Evolutionary conservation across 129 eudicot species (phyloP).

Genomic region (Glebionis coronaria): DNA sequence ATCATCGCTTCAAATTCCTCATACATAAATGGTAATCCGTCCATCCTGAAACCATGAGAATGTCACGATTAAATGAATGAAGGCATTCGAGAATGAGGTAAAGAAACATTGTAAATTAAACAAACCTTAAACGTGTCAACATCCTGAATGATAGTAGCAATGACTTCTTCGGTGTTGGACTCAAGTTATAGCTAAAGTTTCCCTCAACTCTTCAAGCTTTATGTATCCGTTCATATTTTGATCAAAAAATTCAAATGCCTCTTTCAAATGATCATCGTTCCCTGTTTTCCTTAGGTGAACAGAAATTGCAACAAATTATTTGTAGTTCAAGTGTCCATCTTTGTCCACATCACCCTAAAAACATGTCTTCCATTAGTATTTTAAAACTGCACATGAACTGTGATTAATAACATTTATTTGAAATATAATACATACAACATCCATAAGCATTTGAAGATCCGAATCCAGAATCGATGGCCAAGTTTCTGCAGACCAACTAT

Average conservation of each 20-base stretch:
- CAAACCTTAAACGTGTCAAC: conserved; percentile 94
- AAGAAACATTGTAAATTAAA: not conserved
- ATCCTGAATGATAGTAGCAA: conserved; percentile 78
- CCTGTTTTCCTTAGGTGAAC: conserved; percentile 80
- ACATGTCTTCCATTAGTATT: not conserved
- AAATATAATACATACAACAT: conserved; percentile 48
- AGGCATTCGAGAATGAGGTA: not conserved
- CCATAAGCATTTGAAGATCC: conserved; percentile 75
- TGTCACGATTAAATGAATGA: not conserved
- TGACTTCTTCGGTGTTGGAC: conserved; percentile 60
- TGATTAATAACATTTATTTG: not conserved
- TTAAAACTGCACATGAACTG: not conserved
- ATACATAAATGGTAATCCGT: conserved; percentile 70
- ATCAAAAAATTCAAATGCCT: conserved; percentile 80
- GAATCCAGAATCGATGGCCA: conserved; percentile 68
- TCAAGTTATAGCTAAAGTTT: conserved; percentile 61
- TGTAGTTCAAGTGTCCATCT: conserved; percentile 66
- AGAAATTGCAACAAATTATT: conserved; percentile 83
- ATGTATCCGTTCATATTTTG: conserved; percentile 63
- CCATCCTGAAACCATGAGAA: conserved; percentile 52
- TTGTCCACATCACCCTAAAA: conserved; percentile 85
- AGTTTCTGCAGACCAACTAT: conserved; percentile 63
- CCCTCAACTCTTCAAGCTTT: conserved; percentile 78
- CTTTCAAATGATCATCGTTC: conserved; percentile 69
- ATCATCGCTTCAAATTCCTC: conserved; percentile 87